These are phyloP conservation scores for Pleurotus djamor DNA, from an alignment of 768 basidiomycete species.

Conservation along the genomic window DNA sequence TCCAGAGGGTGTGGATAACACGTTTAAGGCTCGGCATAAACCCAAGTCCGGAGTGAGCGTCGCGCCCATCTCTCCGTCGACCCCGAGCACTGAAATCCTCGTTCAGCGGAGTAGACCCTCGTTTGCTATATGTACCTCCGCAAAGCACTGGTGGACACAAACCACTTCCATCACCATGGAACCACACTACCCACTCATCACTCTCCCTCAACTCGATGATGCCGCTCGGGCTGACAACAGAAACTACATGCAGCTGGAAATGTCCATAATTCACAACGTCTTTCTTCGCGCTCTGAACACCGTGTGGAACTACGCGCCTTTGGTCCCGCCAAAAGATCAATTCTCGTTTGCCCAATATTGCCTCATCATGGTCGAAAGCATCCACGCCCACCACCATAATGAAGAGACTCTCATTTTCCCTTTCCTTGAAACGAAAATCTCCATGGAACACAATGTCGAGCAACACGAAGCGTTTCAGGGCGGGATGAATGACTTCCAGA, in stretches of 20 bases:
- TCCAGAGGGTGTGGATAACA: too few species aligned
- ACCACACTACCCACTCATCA: conserved; percentile 1
- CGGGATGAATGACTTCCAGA: conserved; percentile 15
- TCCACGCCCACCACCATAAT: conserved; percentile 22
- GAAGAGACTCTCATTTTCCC: conserved; percentile 24
- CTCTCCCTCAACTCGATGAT: background rate
- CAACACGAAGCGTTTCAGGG: conserved; percentile 20
- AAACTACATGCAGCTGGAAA: background rate
- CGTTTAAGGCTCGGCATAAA: too few species aligned
- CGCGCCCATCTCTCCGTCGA: too few species aligned
- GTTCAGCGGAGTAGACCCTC: too few species aligned
- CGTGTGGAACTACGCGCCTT: conserved; percentile 6
- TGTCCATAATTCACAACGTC: conserved; percentile 8
- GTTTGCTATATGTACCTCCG: too few species aligned
- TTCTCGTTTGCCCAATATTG: conserved; percentile 19
- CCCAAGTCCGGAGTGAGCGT: too few species aligned
- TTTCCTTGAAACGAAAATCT: conserved; percentile 16
- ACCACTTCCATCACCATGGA: background rate
- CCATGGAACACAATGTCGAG: conserved; percentile 21
- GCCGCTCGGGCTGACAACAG: background rate
- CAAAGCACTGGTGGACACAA: background rate
- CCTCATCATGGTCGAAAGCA: conserved; percentile 8
- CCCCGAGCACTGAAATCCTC: too few species aligned
- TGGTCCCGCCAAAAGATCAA: conserved; percentile 11
- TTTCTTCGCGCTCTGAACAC: conserved; percentile 6